A percentile compares a stretch with the other conserved stretches of the same genome.
Conservation (phyloP, 2,329 filamentous ascomycete species). For the Talaromyces sp. region DNA sequence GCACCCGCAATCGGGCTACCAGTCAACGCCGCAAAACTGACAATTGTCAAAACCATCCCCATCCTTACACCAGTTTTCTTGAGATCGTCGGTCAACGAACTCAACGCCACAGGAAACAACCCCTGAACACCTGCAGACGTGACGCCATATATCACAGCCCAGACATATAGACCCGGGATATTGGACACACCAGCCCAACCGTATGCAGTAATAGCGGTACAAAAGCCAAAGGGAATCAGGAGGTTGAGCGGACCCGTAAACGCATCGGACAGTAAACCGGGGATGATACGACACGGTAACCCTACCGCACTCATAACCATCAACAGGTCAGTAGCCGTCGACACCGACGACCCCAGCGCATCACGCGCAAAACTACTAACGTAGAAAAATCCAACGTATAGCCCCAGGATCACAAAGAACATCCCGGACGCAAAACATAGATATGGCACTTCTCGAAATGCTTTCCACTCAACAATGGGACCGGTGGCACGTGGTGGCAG, state of each 20-base stretch:
- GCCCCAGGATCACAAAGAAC: constrained; percentile 14
- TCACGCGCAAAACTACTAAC: constrained; percentile 24
- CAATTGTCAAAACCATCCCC: constrained; percentile 55
- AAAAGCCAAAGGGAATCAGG: constrained; percentile 11
- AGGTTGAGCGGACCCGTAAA: constrained; percentile 17
- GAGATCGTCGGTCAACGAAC: constrained; percentile 53
- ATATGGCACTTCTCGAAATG: constrained; percentile 17
- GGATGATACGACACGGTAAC: constrained; percentile 55
- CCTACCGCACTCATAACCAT: constrained; percentile 65
- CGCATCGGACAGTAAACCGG: constrained; percentile 36
- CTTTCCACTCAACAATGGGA: constrained; percentile 11
- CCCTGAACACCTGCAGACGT: constrained; percentile 11
- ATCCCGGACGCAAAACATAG: constrained; percentile 14
- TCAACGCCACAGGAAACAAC: constrained; percentile 62
- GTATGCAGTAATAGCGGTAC: constrained; percentile 10
- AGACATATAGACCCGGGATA: constrained; percentile 4
- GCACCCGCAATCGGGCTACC: constrained; percentile 56
- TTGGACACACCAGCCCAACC: constrained; percentile 15
- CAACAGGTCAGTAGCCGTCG: constrained; percentile 57
- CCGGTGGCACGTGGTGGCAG: constrained; percentile 11
- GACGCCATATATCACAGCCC: constrained; percentile 15
- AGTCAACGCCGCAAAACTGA: constrained; percentile 53
- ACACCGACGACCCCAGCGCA: constrained; percentile 40
- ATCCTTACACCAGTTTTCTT: constrained; percentile 56
- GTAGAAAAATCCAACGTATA: constrained; percentile 19